Conservation (phyloP, 2,329 filamentous ascomycete species). For the Fusarium phyllophilum region DNA sequence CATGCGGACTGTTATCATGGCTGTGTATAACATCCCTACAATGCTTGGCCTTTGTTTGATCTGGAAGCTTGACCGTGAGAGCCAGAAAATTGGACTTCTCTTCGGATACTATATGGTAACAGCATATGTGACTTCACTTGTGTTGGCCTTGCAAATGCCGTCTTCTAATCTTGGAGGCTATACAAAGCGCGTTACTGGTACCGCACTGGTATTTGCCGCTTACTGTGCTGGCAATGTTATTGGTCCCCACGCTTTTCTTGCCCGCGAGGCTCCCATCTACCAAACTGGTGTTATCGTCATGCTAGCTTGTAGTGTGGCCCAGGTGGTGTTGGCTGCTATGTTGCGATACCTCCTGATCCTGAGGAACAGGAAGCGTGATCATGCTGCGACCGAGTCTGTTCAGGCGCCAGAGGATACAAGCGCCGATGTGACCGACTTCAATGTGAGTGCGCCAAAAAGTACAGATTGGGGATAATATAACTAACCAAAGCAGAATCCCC, state of each 20-base stretch:
- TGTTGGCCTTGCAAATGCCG: background rate
- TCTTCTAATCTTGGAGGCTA: background rate
- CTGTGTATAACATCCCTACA: background rate
- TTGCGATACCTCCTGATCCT: background rate
- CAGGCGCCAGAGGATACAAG: background rate
- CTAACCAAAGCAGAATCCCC: background rate
- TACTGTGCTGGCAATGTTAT: background rate
- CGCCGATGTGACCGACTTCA: background rate
- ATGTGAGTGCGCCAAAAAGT: background rate
- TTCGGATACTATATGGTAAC: background rate
- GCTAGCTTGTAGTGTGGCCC: background rate
- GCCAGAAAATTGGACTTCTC: background rate
- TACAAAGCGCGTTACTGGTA: background rate
- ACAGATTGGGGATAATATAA: rapidly evolving
- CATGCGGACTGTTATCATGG: background rate
- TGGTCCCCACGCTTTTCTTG: background rate
- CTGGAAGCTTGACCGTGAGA: background rate
- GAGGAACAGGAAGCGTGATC: background rate
- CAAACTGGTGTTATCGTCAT: background rate
- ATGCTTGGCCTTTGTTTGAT: background rate
- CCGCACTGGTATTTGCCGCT: background rate
- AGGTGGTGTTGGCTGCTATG: background rate
- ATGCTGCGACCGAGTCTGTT: background rate
- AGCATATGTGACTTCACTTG: background rate
- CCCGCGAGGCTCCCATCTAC: background rate